Base-by-base conservation (phyloP, 2,329 filamentous ascomycete species). In the Ascochyta fabae region DNA sequence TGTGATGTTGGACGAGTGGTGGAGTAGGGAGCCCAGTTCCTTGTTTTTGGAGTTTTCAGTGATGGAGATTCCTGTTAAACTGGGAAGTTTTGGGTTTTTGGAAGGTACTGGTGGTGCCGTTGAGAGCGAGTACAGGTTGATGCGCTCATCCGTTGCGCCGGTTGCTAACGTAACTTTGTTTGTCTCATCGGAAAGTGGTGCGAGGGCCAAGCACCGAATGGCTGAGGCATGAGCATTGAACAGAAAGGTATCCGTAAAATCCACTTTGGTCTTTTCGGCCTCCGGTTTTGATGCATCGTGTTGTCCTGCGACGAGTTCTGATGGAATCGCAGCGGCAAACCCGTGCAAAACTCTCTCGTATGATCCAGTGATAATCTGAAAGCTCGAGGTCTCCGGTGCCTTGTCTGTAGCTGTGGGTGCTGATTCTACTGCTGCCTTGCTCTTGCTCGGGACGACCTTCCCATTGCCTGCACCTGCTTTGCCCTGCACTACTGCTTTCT, bases 311-410 rank as follows among this genome's bases (percentile, higher is more conserved):
- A 73, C 46, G 27, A 71, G 64, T 48, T 33, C 56, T 45, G 53
- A 62, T 23, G 83, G 80, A 48, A 96, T 80, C 2, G 86, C 86
- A n/a, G 90, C 92, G 7, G 90, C 91, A 67, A 97, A 83, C 57
- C 95, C 95, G 75, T 99, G 95, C 19, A 99, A 84, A 45, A 96
- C 87, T 61, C 92, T 86, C 73, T 99, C 95, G 78, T 99, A 99
- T 48, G 93, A 97, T 43, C 95, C 95, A 6, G 92, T 88, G 57
- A 98, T 84, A 63, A 99, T 88, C 76, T 98, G 95, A 56, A 98
- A 82, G n/a, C 88, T 71, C 8, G 64, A 65, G 8, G 56, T 62
- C 4, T 62, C 62, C 2, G 49, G 16, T 4, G 50, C 31, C 16
- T 42, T 50, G 16, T 58, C 55, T 47, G 48, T 50, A 45, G 53